A percentile compares a stretch with the other conserved stretches of the same genome.
These are phyloP conservation scores for Zygosaccharomyces lentus DNA, from an alignment of 805 yeast species.

Conservation along the genomic window DNA sequence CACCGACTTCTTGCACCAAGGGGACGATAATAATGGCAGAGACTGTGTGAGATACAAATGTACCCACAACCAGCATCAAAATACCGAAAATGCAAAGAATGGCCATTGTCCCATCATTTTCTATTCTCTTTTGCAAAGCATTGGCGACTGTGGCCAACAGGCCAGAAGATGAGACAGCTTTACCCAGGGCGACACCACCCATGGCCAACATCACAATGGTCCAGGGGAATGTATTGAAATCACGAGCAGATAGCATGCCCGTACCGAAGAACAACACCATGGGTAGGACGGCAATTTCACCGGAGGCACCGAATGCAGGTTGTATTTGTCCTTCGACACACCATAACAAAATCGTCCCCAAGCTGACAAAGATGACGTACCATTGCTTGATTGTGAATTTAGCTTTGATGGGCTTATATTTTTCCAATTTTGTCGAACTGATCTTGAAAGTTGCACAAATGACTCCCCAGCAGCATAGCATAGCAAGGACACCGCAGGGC, in stretches of 20 bases:
- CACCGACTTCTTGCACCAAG: constrained; percentile 82
- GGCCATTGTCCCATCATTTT: constrained; percentile 58
- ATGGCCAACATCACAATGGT: constrained; percentile 90
- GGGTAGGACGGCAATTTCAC: constrained; percentile 84
- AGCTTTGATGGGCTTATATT: constrained; percentile 52
- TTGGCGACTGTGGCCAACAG: constrained; percentile 72
- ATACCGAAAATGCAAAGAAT: constrained; percentile 79
- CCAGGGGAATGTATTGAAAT: constrained; percentile 94
- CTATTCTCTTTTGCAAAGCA: constrained; percentile 59
- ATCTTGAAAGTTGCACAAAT: constrained; percentile 53
- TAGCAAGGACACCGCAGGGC: constrained; percentile 65
- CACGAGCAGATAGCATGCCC: constrained; percentile 76
- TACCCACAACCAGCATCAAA: constrained; percentile 78
- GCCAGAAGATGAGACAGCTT: constrained; percentile 90
- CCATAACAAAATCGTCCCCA: constrained; percentile 79
- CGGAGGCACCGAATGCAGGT: constrained; percentile 81
- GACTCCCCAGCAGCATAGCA: constrained; percentile 67
- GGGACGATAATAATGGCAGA: constrained; percentile 93
- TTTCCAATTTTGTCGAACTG: constrained; percentile 43
- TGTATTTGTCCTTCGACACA: constrained; percentile 76
- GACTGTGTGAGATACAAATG: constrained; percentile 94
- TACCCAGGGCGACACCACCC: constrained; percentile 96
- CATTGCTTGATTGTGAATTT: constrained; percentile 67
- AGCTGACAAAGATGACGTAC: constrained; percentile 65
- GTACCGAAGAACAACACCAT: constrained; percentile 84